phyloP scores from a whole-genome alignment of 2,329 filamentous ascomycete species.

The Pseudovirgaria hyperparasitica region DNA sequence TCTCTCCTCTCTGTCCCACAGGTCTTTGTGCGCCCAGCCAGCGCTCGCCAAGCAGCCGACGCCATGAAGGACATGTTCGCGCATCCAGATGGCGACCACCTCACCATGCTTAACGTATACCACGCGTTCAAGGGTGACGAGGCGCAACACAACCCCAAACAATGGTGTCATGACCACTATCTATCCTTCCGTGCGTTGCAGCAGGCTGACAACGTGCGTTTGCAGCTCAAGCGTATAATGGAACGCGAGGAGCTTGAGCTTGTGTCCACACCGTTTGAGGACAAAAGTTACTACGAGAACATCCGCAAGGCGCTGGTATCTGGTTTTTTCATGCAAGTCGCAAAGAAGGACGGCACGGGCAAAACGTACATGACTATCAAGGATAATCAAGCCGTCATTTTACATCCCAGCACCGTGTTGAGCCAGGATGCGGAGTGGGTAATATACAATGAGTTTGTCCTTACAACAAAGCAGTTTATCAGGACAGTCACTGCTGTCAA shows the following conservation, averaged over 20 bases:
- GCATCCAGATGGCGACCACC: conserved; percentile 85
- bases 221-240: conserved; percentile 93
- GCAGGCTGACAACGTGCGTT: conserved; percentile 86
- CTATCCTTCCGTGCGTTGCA: conserved; percentile 77
- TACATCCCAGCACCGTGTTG: conserved; percentile 88
- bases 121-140: conserved; percentile 81
- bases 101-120: conserved; percentile 94
- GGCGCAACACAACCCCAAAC: conserved; percentile 60
- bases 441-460: conserved; percentile 94
- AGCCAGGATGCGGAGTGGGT: conserved; percentile 90
- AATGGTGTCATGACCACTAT: conserved; percentile 97
- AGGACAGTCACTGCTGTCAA: conserved; percentile 83
- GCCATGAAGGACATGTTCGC: conserved; percentile 95
- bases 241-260: conserved; percentile 79
- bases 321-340: conserved; percentile 99
- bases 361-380: conserved; percentile 95
- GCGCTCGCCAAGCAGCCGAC: conserved; percentile 78
- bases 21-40: conserved; percentile 78
- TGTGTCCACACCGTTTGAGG: conserved; percentile 75
- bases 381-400: conserved; percentile 83
- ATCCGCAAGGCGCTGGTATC: conserved; percentile 84
- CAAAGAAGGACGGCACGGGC: conserved; percentile 76
- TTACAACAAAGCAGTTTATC: conserved; percentile 97
- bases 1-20: conserved; percentile 89
- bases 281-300: conserved; percentile 97